Conservation (phyloP, 257 asterid genomes). For the Lavandula angustifolia region DNA sequence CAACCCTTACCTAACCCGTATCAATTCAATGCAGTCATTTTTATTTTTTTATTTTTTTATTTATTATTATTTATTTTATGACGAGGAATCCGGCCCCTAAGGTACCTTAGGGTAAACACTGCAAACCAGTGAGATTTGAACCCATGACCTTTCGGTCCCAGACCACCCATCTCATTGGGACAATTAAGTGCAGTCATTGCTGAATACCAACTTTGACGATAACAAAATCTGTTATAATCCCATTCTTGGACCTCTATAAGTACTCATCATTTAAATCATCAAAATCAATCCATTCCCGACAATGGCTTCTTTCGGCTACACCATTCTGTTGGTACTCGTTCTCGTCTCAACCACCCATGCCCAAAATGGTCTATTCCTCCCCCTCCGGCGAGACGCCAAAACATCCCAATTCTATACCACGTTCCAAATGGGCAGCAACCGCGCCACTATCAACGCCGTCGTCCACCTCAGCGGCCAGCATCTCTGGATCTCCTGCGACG, state of each 20-base stretch:
- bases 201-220: conserved; percentile 8
- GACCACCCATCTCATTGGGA: too few species aligned
- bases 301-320: conserved; percentile 28
- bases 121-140: too few species aligned
- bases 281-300: background rate
- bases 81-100: too few species aligned
- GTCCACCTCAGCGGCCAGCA: conserved; percentile 40
- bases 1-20: background rate
- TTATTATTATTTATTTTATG: too few species aligned
- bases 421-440: conserved; percentile 41
- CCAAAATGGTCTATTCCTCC: conserved; percentile 34
- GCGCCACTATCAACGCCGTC: conserved; percentile 35
- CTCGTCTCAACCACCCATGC: conserved; percentile 28
- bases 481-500: conserved; percentile 42
- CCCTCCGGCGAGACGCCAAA: conserved; percentile 38
- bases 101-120: too few species aligned
- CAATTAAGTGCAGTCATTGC: background rate
- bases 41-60: too few species aligned
- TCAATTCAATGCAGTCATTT: background rate
- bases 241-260: background rate
- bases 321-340: conserved; percentile 7
- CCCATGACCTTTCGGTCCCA: too few species aligned
- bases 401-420: conserved; percentile 50
- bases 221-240: background rate
- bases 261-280: background rate